Conservation (phyloP, 345 rosid genomes). For the Aurinia saxatilis region DNA sequence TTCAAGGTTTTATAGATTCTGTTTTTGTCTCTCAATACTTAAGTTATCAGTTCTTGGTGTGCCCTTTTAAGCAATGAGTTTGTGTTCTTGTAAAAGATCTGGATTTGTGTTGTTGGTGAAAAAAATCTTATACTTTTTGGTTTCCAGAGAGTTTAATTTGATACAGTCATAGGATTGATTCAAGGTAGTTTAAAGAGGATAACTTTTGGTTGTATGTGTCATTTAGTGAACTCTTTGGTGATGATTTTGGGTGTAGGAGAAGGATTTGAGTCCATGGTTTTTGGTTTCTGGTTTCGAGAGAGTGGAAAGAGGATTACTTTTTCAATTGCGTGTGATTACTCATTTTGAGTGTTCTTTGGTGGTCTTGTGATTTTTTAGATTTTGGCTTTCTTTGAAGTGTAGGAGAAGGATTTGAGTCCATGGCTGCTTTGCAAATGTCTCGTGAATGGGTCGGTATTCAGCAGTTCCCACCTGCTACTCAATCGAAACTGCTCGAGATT, state of each 20-base stretch:
- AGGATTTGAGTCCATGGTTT: constrained; percentile 19
- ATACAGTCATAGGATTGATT: not conserved
- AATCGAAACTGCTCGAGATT: constrained; percentile 58
- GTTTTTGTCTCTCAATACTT: not conserved
- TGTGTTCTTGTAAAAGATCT: not conserved
- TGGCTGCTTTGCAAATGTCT: constrained; percentile 40
- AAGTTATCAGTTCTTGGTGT: not conserved
- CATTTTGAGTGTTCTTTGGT: not conserved
- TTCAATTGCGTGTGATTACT: too few species aligned
- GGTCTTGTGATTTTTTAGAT: not conserved
- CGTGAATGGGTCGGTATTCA: constrained; percentile 83
- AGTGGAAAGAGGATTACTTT: too few species aligned
- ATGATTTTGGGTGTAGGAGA: not conserved
- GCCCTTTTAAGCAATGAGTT: not conserved
- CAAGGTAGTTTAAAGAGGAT: constrained; percentile 9
- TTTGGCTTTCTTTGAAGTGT: not conserved
- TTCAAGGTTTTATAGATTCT: constrained; percentile 1
- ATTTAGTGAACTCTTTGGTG: not conserved
- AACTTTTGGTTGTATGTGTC: not conserved
- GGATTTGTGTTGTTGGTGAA: not conserved
- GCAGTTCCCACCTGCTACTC: constrained; percentile 75
- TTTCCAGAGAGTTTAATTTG: not conserved
- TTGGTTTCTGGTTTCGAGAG: too few species aligned
- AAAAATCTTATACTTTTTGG: not conserved
- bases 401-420: constrained; percentile 9